A percentile compares a stretch with the other conserved stretches of the same genome.
Evolutionary conservation across 208 protist species (phyloP).

Genomic region (Tritrichomonas foetus): DNA sequence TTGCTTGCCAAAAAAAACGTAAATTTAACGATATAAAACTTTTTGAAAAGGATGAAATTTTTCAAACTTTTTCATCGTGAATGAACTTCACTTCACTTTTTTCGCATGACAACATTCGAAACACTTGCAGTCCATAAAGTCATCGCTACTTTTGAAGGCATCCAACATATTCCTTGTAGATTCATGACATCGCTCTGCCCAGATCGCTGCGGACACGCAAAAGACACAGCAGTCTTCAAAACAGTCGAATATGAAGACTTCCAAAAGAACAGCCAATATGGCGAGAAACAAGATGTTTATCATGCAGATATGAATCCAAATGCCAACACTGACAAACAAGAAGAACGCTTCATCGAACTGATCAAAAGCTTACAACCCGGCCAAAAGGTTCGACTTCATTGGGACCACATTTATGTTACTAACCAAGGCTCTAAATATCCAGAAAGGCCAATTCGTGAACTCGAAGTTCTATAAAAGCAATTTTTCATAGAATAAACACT

Average conservation of each 20-base stretch:
- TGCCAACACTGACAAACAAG: not conserved
- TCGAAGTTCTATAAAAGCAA: no score
- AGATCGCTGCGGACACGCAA: not conserved
- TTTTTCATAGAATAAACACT: no score
- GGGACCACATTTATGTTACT: not conserved
- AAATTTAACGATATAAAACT: no score
- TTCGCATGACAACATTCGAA: no score
- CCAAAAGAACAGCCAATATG: not conserved
- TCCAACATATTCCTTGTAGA: not conserved
- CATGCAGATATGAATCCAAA: not conserved
- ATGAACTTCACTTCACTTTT: no score
- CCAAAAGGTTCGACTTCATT: not conserved
- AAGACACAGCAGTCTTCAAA: not conserved
- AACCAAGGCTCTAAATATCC: not conserved
- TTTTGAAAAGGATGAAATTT: no score
- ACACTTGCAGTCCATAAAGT: no score
- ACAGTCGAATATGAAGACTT: not conserved
- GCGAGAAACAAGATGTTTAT: not conserved
- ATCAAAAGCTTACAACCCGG: not conserved
- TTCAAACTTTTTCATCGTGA: no score
- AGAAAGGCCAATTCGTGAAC: no score
- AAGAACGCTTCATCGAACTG: not conserved
- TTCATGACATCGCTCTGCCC: not conserved
- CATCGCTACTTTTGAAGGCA: not conserved
- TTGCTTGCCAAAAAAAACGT: no score